These are phyloP conservation scores for Saksenaea vasiformis DNA, from an alignment of 371 early-diverging fungal genomes.

Conservation along the genomic window DNA sequence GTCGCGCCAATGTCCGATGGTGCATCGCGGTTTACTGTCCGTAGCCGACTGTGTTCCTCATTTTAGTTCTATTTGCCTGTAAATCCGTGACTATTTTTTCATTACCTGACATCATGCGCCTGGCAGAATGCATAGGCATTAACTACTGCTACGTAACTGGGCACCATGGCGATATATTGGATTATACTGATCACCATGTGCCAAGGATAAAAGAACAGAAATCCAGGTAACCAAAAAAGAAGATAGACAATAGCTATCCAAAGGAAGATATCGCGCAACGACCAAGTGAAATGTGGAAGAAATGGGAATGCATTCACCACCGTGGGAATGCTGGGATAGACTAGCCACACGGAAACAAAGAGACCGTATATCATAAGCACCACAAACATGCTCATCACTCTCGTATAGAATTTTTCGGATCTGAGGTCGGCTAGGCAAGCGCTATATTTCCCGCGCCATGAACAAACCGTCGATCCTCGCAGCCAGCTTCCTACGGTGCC, in stretches of 20 bases:
- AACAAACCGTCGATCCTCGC: constrained; percentile 57
- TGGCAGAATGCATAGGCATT: constrained; percentile 94
- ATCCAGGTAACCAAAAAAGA: constrained; percentile 72
- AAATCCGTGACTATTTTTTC: no score
- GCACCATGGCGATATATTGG: constrained; percentile 86
- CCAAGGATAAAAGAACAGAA: constrained; percentile 90
- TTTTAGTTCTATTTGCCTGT: no score
- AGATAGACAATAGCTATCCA: constrained; percentile 85
- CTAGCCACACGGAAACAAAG: constrained; percentile 53
- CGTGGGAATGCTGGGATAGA: constrained; percentile 22
- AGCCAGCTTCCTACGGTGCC: constrained; percentile 82
- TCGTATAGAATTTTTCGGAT: constrained; percentile 41
- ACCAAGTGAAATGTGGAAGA: no score
- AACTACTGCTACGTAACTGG: constrained; percentile 83
- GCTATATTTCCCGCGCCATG: neutral
- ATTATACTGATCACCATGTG: constrained; percentile 91
- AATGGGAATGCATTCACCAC: no score
- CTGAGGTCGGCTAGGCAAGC: constrained; percentile 4
- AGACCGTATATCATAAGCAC: constrained; percentile 59
- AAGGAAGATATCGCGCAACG: constrained; percentile 84
- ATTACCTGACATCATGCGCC: constrained; percentile 81
- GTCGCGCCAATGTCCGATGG: no score
- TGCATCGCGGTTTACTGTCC: no score
- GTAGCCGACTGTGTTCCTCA: no score
- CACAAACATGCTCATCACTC: constrained; percentile 56